A percentile compares a stretch with the other conserved stretches of the same genome.
phyloP scores from a whole-genome alignment of 164 flowering plant species.

The Aristolochia californica region DNA sequence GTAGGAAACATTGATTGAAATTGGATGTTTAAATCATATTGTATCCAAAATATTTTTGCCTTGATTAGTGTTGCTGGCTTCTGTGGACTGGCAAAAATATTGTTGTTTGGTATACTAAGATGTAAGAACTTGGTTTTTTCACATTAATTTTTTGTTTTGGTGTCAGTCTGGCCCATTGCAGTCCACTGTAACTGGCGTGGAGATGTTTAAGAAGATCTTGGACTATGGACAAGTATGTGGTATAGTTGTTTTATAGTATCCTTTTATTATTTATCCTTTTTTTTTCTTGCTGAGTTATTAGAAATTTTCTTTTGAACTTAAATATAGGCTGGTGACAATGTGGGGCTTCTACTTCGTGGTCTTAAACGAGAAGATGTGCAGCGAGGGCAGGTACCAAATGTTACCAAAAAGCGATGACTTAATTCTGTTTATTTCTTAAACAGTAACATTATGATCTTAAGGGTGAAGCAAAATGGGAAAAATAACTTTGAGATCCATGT shows the following conservation, averaged over 20 bases:
- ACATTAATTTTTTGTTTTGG: slow-evolving; percentile 5
- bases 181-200: slow-evolving; percentile 91
- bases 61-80: not conserved
- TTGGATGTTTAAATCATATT: not conserved
- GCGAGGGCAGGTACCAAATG: slow-evolving; percentile 60
- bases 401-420: not conserved
- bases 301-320: slow-evolving; percentile 4
- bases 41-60: not conserved
- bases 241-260: not conserved
- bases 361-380: slow-evolving; percentile 79
- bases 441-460: not conserved
- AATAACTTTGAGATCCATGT: not conserved
- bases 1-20: slow-evolving; percentile 15
- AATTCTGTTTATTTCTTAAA: not conserved
- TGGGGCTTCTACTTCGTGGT: slow-evolving; percentile 96
- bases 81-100: not conserved
- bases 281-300: not conserved
- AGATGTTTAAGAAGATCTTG: slow-evolving; percentile 95
- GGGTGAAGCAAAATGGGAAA: not conserved
- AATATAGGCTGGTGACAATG: slow-evolving; percentile 94
- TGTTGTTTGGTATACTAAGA: not conserved
- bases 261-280: not conserved
- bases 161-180: slow-evolving; percentile 55
- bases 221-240: slow-evolving; percentile 73
- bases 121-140: not conserved